These are phyloP conservation scores for Epithele typhae DNA, from an alignment of 768 basidiomycete species.

Conservation along the genomic window DNA sequence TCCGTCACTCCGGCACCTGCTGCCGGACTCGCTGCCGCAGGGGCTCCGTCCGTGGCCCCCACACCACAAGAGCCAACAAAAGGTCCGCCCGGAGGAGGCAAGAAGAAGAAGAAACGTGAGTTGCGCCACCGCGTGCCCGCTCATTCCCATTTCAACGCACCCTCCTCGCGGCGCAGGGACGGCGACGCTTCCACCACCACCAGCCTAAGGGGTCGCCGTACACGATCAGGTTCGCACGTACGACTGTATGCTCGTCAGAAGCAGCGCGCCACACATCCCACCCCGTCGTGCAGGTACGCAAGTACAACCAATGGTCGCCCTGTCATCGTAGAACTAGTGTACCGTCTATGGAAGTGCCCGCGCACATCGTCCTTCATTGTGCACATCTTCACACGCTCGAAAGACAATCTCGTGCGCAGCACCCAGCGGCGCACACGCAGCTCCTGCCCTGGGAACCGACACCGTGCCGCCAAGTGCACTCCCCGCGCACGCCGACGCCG, in stretches of 20 bases:
- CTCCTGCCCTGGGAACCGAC: too few relatives aligned
- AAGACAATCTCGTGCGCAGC: too few relatives aligned
- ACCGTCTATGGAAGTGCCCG: too few relatives aligned
- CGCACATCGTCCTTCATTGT: too few relatives aligned
- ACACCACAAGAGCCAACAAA: conserved; percentile 45
- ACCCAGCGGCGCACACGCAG: not conserved
- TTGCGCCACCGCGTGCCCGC: conserved; percentile 9
- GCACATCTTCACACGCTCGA: too few relatives aligned
- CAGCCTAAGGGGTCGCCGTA: not conserved
- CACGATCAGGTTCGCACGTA: too few relatives aligned
- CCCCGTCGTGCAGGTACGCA: too few relatives aligned
- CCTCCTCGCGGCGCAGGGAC: conserved; percentile 5
- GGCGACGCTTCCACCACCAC: conserved; percentile 5
- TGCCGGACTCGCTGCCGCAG: conserved; percentile 29
- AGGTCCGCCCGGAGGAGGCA: conserved; percentile 48
- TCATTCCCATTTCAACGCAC: conserved; percentile 2
- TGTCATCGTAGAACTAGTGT: too few relatives aligned
- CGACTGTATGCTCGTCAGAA: too few relatives aligned
- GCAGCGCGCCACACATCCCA: too few relatives aligned
- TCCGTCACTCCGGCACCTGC: conserved; percentile 29
- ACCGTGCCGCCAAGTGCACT: not conserved
- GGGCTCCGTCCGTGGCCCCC: conserved; percentile 29
- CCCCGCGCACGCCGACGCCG: too few relatives aligned
- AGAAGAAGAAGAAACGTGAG: conserved; percentile 79
- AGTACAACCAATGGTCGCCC: too few relatives aligned